A percentile compares a stretch with the other conserved stretches of the same genome.
These are phyloP conservation scores for Russula lepida DNA, from an alignment of 768 basidiomycete species.

Conservation along the genomic window DNA sequence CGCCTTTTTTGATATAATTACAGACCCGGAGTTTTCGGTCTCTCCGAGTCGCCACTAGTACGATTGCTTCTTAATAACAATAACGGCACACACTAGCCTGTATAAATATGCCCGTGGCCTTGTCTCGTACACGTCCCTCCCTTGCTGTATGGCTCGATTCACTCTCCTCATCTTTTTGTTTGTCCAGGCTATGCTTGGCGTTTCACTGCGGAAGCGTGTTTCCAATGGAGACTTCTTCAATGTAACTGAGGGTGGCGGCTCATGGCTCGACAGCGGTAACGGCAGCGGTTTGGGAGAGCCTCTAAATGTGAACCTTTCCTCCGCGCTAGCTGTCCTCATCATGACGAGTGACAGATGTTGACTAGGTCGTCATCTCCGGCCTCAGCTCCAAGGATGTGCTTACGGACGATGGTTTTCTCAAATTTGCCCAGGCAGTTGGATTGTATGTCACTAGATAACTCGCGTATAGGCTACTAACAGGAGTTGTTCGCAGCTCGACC, in stretches of 20 bases:
- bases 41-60: neutral
- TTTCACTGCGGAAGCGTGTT: neutral
- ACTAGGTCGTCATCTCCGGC: slow-evolving; percentile 56
- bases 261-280: slow-evolving; percentile 35
- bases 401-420: slow-evolving; percentile 46
- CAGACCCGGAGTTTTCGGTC: neutral
- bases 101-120: neutral
- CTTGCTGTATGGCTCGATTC: slow-evolving; percentile 5
- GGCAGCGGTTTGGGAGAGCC: slow-evolving; percentile 34
- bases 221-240: slow-evolving; percentile 28
- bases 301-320: slow-evolving; percentile 32
- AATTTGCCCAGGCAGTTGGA: slow-evolving; percentile 53
- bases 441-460: slow-evolving; percentile 36
- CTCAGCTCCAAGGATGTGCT: slow-evolving; percentile 49
- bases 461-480: slow-evolving; percentile 18
- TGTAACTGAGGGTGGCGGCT: slow-evolving; percentile 34
- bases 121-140: neutral
- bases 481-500: slow-evolving; percentile 31
- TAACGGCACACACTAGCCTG: neutral
- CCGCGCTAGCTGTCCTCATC: neutral
- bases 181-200: slow-evolving; percentile 1
- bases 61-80: neutral
- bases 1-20: too few species aligned
- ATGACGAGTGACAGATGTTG: neutral
- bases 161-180: slow-evolving; percentile 14